These are phyloP conservation scores for Aurantiochytrium sp. DNA, from an alignment of 108 stramenopile genomes.

Conservation along the genomic window DNA sequence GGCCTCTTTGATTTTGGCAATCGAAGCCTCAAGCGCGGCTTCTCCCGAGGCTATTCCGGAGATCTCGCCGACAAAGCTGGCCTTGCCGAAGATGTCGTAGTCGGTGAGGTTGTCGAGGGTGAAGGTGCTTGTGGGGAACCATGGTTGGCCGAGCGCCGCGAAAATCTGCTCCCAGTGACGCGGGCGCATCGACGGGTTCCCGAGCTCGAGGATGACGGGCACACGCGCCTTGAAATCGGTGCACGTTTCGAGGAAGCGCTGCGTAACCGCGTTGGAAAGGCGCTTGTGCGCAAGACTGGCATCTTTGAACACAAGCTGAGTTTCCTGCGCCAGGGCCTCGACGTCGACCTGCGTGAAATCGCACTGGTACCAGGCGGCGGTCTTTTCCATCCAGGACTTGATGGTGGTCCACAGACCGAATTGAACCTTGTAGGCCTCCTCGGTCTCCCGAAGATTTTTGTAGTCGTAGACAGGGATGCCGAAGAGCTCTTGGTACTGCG, in stretches of 20 bases:
- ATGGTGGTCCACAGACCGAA: constrained; percentile 44
- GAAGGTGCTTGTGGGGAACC: constrained; percentile 36
- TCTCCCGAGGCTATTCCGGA: constrained; percentile 61
- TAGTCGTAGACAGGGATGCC: constrained; percentile 43
- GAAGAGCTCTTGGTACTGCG: constrained; percentile 52
- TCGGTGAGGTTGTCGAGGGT: constrained; percentile 49
- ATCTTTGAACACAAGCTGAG: constrained; percentile 47
- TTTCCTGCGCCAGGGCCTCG: constrained; percentile 45
- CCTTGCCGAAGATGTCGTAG: constrained; percentile 45
- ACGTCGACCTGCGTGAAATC: constrained; percentile 45
- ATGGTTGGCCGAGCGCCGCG: constrained; percentile 41
- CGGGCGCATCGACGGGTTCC: constrained; percentile 51
- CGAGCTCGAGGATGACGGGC: constrained; percentile 50
- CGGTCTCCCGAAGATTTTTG: constrained; percentile 41
- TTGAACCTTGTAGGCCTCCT: constrained; percentile 36
- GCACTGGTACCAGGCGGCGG: constrained; percentile 41
- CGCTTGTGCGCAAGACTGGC: constrained; percentile 44
- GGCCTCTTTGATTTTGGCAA: constrained; percentile 41
- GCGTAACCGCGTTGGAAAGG: constrained; percentile 43
- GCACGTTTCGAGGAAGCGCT: constrained; percentile 42
- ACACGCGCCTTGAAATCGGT: constrained; percentile 47
- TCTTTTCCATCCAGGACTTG: constrained; percentile 44
- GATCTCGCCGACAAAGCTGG: constrained; percentile 45
- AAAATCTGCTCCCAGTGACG: constrained; percentile 56
- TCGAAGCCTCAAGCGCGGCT: constrained; percentile 55